phyloP scores from a whole-genome alignment of 2,329 filamentous ascomycete genomes.

The Aspergillus pseudoterreus region DNA sequence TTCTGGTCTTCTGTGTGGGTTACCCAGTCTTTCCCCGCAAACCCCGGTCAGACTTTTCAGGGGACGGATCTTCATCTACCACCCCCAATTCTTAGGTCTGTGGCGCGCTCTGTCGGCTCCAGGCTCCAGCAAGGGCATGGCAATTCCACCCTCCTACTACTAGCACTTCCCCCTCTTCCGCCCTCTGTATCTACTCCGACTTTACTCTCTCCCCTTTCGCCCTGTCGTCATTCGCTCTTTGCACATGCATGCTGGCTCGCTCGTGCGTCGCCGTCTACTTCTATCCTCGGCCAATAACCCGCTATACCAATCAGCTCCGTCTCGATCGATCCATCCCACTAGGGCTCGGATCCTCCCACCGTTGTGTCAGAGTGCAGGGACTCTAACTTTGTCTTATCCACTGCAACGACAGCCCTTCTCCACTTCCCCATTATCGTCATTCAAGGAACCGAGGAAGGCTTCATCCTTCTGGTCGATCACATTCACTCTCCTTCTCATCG shows the following conservation, averaged over 20 bases:
- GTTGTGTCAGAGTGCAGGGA: slow-evolving; percentile 16
- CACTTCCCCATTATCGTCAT: slow-evolving; percentile 18
- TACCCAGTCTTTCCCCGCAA: slow-evolving; percentile 5
- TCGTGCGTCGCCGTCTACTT: slow-evolving; percentile 28
- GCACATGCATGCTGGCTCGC: slow-evolving; percentile 35
- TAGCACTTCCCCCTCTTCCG: background rate
- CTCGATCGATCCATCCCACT: slow-evolving; percentile 9
- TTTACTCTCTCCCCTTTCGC: background rate
- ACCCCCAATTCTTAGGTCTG: background rate
- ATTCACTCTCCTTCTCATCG: slow-evolving; percentile 29
- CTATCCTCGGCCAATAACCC: slow-evolving; percentile 28
- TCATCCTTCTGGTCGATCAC: slow-evolving; percentile 38
- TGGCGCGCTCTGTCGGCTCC: background rate
- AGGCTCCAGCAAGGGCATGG: background rate
- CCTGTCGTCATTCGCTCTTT: slow-evolving; percentile 7
- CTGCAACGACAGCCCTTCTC: slow-evolving; percentile 25
- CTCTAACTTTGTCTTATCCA: slow-evolving; percentile 20
- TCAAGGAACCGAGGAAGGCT: slow-evolving; percentile 28
- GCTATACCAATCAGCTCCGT: slow-evolving; percentile 11
- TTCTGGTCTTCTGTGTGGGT: background rate
- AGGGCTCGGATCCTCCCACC: slow-evolving; percentile 20
- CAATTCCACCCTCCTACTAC: background rate
- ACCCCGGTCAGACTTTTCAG: slow-evolving; percentile 8
- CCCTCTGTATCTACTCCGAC: background rate
- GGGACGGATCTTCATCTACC: slow-evolving; percentile 4